Conservation (phyloP, 768 basidiomycete species). For the Pleurotus citrinopileatus region DNA sequence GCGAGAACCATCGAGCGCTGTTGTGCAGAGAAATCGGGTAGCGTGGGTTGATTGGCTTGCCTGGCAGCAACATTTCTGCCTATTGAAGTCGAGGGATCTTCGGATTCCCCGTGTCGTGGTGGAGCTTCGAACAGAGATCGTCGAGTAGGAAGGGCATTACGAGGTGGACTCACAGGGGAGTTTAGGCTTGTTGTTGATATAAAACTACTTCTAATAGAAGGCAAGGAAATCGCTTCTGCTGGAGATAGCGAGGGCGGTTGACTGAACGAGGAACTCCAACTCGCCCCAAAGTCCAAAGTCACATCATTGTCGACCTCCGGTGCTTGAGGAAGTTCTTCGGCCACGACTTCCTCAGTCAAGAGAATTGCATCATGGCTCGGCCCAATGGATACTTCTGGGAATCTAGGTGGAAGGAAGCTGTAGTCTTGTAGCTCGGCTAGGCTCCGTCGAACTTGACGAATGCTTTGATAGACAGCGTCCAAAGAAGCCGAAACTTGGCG, state of each 20-base stretch:
- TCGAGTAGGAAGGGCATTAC: conserved; percentile 16
- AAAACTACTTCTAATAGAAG: conserved; percentile 14
- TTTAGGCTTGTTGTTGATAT: conserved; percentile 16
- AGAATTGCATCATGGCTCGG: conserved; percentile 38
- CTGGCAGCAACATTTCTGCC: conserved; percentile 40
- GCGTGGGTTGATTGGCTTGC: conserved; percentile 25
- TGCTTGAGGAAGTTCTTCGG: background rate
- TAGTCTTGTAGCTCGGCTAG: conserved; percentile 40
- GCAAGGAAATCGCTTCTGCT: conserved; percentile 7
- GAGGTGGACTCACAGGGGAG: conserved; percentile 18
- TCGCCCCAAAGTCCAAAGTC: background rate
- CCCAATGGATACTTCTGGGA: conserved; percentile 29
- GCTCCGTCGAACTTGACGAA: conserved; percentile 51
- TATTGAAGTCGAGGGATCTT: conserved; percentile 34
- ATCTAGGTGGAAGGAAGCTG: conserved; percentile 11
- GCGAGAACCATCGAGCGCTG: conserved; percentile 3
- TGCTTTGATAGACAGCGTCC: conserved; percentile 52
- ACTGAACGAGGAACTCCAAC: background rate
- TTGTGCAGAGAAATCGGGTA: conserved; percentile 12
- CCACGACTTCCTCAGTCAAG: conserved; percentile 22
- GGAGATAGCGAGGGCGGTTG: conserved; percentile 7
- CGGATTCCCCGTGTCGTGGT: conserved; percentile 24
- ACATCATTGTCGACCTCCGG: background rate
- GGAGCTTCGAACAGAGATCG: conserved; percentile 24
- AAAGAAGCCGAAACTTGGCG: conserved; percentile 52